phyloP scores from a whole-genome alignment of 345 rosid genomes.

The Bruguiera parviflora region DNA sequence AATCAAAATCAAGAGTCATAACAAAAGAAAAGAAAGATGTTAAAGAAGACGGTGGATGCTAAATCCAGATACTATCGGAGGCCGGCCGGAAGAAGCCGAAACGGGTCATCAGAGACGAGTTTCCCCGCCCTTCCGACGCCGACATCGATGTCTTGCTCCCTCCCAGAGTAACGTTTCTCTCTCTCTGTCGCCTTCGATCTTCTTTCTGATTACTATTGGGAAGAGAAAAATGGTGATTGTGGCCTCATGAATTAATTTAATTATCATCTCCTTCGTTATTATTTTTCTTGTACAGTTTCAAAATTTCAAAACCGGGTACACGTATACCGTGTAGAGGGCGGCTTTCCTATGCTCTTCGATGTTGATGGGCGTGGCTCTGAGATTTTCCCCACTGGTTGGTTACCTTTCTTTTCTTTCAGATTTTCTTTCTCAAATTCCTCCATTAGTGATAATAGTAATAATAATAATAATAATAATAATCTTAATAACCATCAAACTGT shows the following conservation, averaged over 20 bases:
- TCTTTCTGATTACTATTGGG: background rate
- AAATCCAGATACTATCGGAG: slow-evolving; percentile 94
- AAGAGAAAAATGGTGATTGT: too few species aligned
- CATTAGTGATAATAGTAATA: too few species aligned
- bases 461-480: too few species aligned
- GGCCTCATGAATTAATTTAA: background rate
- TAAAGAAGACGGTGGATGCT: slow-evolving; percentile 88
- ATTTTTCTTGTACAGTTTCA: slow-evolving; percentile 36
- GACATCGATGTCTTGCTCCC: slow-evolving; percentile 74
- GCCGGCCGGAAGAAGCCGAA: slow-evolving; percentile 88
- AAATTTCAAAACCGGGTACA: slow-evolving; percentile 81
- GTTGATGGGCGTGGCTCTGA: slow-evolving; percentile 86
- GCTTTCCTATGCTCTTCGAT: slow-evolving; percentile 79
- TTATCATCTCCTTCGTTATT: background rate
- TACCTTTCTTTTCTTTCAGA: background rate
- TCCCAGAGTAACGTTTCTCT: slow-evolving; percentile 50
- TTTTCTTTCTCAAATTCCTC: background rate
- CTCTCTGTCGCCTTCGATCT: background rate
- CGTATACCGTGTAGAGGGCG: slow-evolving; percentile 75
- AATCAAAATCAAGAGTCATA: too few species aligned
- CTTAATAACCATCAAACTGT: too few species aligned
- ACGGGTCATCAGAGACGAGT: slow-evolving; percentile 56
- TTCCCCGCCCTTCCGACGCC: slow-evolving; percentile 64
- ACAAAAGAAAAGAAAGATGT: slow-evolving; percentile 40
- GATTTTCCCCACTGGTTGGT: slow-evolving; percentile 78